These are phyloP conservation scores for Scleroderma bovista DNA, from an alignment of 768 basidiomycete genomes.

Conservation along the genomic window DNA sequence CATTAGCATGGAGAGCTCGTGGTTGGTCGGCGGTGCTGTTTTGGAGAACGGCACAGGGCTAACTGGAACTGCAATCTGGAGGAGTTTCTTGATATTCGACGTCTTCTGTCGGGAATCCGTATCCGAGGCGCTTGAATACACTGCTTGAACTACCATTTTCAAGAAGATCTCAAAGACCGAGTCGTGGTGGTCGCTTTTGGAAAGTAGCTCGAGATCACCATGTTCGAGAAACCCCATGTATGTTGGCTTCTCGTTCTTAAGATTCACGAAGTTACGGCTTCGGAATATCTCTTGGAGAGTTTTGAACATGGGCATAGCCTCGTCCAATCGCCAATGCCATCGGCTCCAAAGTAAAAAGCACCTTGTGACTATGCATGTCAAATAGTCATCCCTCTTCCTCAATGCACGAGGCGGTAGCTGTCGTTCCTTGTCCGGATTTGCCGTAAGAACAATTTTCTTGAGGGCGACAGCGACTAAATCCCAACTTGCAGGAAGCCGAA, in stretches of 20 bases:
- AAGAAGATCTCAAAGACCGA: conserved; percentile 76
- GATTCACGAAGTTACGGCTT: conserved; percentile 68
- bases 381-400: conserved; percentile 62
- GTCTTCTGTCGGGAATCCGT: conserved; percentile 30
- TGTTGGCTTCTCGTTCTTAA: conserved; percentile 54
- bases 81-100: conserved; percentile 55
- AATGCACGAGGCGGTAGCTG: conserved; percentile 32
- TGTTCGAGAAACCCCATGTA: conserved; percentile 68
- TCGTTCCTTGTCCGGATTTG: conserved; percentile 40
- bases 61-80: conserved; percentile 69
- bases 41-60: conserved; percentile 62
- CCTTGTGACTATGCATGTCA: conserved; percentile 61
- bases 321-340: conserved; percentile 74
- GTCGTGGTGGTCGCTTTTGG: conserved; percentile 48
- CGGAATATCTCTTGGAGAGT: conserved; percentile 69
- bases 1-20: conserved; percentile 69
- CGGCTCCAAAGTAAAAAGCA: conserved; percentile 65
- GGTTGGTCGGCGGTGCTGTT: conserved; percentile 39
- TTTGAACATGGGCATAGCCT: conserved; percentile 53
- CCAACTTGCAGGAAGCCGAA: conserved; percentile 58
- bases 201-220: conserved; percentile 49
- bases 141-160: conserved; percentile 70
- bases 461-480: conserved; percentile 53
- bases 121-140: conserved; percentile 26
- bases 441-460: conserved; percentile 50